Evolutionary conservation across 768 basidiomycete species (phyloP).

Genomic region (Xerocomellus amylosporus): DNA sequence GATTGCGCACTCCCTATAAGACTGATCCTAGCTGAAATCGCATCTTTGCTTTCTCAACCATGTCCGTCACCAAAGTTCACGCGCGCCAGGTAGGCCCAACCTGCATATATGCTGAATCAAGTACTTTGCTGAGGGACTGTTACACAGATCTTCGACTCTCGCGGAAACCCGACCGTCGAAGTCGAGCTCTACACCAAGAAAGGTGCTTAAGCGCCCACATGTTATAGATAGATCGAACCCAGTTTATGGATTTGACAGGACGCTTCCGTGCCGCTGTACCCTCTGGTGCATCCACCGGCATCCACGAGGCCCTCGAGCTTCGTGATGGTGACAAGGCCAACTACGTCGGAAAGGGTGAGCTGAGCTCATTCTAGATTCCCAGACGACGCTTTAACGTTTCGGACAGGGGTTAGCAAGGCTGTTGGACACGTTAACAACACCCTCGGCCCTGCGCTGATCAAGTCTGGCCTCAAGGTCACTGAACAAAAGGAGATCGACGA

Average conservation of each 20-base stretch:
- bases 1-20: slow-evolving; percentile 23
- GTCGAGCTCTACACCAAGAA: slow-evolving; percentile 86
- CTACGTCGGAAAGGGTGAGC: slow-evolving; percentile 93
- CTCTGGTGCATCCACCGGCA: slow-evolving; percentile 97
- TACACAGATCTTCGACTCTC: slow-evolving; percentile 97
- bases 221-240: slow-evolving; percentile 7
- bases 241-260: slow-evolving; percentile 46
- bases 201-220: slow-evolving; percentile 46
- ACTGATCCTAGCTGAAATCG: slow-evolving; percentile 6
- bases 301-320: slow-evolving; percentile 98
- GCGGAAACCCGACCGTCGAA: slow-evolving; percentile 96
- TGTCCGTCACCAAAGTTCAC: slow-evolving; percentile 90
- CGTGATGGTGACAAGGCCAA: slow-evolving; percentile 91
- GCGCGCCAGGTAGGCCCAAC: slow-evolving; percentile 75
- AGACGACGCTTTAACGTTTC: neutral
- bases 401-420: slow-evolving; percentile 85
- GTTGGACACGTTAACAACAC: slow-evolving; percentile 90
- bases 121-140: slow-evolving; percentile 13
- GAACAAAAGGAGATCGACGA: slow-evolving; percentile 95
- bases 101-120: neutral
- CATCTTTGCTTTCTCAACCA: slow-evolving; percentile 42
- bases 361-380: neutral
- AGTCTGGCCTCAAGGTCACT: slow-evolving; percentile 79
- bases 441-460: slow-evolving; percentile 87
- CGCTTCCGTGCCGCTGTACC: slow-evolving; percentile 94